Conservation (phyloP, 192 early-diverging fungal genomes). For the Entomortierella beljakovae region DNA sequence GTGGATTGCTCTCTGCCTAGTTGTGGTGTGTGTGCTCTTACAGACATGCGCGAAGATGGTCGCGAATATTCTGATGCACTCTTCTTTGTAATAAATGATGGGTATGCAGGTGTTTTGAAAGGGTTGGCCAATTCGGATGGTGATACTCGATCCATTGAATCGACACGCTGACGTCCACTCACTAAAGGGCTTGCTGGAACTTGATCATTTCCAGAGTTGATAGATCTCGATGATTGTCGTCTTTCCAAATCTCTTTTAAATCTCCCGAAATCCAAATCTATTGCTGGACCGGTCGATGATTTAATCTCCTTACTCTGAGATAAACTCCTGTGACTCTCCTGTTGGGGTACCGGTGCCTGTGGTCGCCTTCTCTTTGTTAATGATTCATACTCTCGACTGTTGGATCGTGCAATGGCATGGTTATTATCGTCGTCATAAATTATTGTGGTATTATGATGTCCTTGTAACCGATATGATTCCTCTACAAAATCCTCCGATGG, state of each 20-base stretch:
- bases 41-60: background rate
- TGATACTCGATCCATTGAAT: background rate
- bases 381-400: background rate
- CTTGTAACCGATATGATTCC: too few species aligned
- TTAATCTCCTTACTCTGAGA: background rate
- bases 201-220: background rate
- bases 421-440: too few species aligned
- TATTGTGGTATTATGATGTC: too few species aligned
- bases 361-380: background rate
- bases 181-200: background rate
- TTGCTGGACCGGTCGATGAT: background rate
- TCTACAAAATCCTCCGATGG: background rate
- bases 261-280: conserved; percentile 36
- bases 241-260: conserved; percentile 45
- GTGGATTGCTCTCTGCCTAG: background rate
- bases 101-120: background rate
- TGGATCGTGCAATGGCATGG: background rate
- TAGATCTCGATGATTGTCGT: conserved; percentile 6
- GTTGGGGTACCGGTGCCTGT: too few species aligned
- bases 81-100: background rate
- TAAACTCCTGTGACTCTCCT: background rate
- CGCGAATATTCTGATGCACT: background rate
- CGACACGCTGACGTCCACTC: background rate
- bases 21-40: background rate
- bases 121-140: conserved; percentile 5